Percentiles rank a stretch among this genome's conserved stretches.
These are phyloP conservation scores for Tricharina praecox DNA, from an alignment of 495 filamentous ascomycete species.

Conservation along the genomic window DNA sequence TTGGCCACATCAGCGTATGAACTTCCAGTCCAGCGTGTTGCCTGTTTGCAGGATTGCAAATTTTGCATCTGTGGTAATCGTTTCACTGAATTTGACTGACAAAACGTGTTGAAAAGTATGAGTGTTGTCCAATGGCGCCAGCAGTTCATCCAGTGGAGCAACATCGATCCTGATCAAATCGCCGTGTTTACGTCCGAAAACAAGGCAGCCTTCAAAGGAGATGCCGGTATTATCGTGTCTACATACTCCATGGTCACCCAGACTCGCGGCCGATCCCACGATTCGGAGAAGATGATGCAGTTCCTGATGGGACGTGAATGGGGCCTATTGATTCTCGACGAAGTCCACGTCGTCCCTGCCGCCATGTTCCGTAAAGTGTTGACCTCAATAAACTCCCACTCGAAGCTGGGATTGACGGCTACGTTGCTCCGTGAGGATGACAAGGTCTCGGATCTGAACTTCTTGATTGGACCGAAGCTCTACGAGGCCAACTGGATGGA, in stretches of 20 bases:
- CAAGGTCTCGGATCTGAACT: slow-evolving; percentile 94
- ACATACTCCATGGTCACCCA: slow-evolving; percentile 98
- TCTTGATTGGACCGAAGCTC: slow-evolving; percentile 90
- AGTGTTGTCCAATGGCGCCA: slow-evolving; percentile 93
- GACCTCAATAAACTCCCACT: slow-evolving; percentile 76
- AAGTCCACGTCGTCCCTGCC: slow-evolving; percentile 95
- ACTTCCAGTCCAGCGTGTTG: slow-evolving; percentile 2
- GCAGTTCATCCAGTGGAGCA: slow-evolving; percentile 95
- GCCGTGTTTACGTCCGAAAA: slow-evolving; percentile 88
- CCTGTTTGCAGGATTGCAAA: background rate
- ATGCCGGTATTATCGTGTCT: slow-evolving; percentile 87
- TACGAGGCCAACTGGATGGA: slow-evolving; percentile 99
- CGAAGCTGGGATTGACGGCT: slow-evolving; percentile 90
- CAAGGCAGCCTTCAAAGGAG: slow-evolving; percentile 75
- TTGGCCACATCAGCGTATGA: slow-evolving; percentile 70
- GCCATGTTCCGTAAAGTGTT: slow-evolving; percentile 91
- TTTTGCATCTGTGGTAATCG: background rate
- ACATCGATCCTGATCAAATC: slow-evolving; percentile 84
- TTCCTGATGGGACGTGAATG: slow-evolving; percentile 84
- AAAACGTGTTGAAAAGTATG: slow-evolving; percentile 36
- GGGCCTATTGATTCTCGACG: slow-evolving; percentile 94
- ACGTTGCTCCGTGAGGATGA: slow-evolving; percentile 92
- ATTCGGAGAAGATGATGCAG: slow-evolving; percentile 95
- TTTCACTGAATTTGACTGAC: slow-evolving; percentile 5
- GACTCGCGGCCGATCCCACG: slow-evolving; percentile 67